Conservation (phyloP, 2,329 filamentous ascomycete species). For the Paraphaeosphaeria minitans region DNA sequence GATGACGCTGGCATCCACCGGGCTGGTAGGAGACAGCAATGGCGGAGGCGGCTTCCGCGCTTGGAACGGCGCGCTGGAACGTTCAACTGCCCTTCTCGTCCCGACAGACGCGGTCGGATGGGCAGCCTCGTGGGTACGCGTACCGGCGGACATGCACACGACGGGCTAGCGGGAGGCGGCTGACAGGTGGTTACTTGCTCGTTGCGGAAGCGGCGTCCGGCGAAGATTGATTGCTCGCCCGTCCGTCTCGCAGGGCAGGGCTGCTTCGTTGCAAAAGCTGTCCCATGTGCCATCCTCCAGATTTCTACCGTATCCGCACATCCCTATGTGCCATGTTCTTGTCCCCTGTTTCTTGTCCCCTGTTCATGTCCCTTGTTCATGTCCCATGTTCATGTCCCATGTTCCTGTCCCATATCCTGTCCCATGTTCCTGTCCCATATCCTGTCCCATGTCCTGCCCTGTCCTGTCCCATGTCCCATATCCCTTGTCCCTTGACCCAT, state of each 20-base stretch:
- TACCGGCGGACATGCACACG: constrained; percentile 16
- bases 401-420: too few species aligned
- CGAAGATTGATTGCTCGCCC: neutral
- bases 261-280: neutral
- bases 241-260: constrained; percentile 5
- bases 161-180: constrained; percentile 29
- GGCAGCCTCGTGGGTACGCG: neutral
- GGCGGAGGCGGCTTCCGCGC: constrained; percentile 32
- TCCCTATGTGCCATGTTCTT: too few species aligned
- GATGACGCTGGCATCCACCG: constrained; percentile 26
- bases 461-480: too few species aligned
- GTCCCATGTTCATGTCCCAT: too few species aligned
- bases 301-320: too few species aligned
- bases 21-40: constrained; percentile 25
- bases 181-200: constrained; percentile 15
- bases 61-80: constrained; percentile 27
- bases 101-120: neutral
- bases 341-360: too few species aligned
- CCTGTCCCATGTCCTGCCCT: too few species aligned
- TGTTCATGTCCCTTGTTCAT: too few species aligned
- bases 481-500: too few species aligned
- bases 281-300: too few species aligned
- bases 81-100: constrained; percentile 3
- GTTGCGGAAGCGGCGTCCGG: constrained; percentile 5
- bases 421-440: too few species aligned